Evolutionary conservation across 805 yeast species (phyloP), one percentile per base, ranked within the genome.

Genomic region (Wickerhamiella brachini): DNA sequence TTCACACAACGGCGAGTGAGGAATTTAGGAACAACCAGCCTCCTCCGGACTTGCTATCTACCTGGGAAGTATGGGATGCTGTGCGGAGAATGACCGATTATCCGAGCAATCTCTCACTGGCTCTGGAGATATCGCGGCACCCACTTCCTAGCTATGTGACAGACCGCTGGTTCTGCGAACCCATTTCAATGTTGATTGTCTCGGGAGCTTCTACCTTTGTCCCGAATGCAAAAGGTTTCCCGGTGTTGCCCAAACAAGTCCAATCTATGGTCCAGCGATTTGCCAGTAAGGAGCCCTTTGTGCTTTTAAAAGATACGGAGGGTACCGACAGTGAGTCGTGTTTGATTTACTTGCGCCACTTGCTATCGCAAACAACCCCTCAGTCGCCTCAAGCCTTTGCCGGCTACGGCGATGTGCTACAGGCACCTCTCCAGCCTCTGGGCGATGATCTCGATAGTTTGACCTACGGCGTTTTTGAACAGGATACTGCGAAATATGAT

Each of bases 51-150:
- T 45, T 54, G 21, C 63, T 81, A 31, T 77, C 81, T 2, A 79
- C 83, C 1, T 83, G 89, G 89, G 85, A 80, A 50, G 72, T 80
- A 57, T 83, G 89, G 89, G 78, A 81, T 56, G 71, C 83, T 0
- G 74, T 83, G 2, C 67, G 87, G 22, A 68, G 72, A 5, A 66
- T 75, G 38, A 77, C 82, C 57, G 72, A 73, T 51, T 79, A 80
- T 58, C 71, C 80, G 47, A 54, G 65, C 1, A 73, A 77, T 21
- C 65, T 83, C 49, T 79, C 85, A n/a, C 79, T 87, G 50, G 85
- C 86, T 4, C 68, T 84, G 37, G 93, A 82, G 38, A 74, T 88
- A 21, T 89, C 95, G 31, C 79, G 79, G 51, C 71, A 71, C 38
- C 70, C 70, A 48, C 73, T 77, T 1, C 81, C 83, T 1, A 66